Evolutionary conservation across 192 early-diverging fungal genomes (phyloP).

Genomic region (Coemansia sp.): DNA sequence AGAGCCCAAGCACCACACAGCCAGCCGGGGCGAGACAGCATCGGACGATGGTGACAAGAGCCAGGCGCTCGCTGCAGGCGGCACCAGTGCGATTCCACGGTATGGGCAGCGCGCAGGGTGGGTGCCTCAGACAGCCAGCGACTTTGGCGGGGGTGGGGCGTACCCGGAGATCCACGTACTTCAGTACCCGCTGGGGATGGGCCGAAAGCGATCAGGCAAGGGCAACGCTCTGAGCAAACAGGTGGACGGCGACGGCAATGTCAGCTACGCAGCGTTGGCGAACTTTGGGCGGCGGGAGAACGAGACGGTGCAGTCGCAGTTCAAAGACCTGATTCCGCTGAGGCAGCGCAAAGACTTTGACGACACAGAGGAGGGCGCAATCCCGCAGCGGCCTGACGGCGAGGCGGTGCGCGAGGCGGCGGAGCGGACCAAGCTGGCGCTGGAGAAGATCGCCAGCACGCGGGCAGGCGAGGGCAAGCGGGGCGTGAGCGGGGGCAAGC

Average conservation of each 20-base stretch:
- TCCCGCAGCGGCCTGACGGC: conserved; percentile 70
- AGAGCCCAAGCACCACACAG: conserved; percentile 41
- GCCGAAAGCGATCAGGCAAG: conserved; percentile 57
- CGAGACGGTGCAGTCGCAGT: conserved; percentile 77
- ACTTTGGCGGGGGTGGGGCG: conserved; percentile 97
- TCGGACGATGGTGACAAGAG: not conserved
- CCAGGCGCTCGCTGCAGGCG: not conserved
- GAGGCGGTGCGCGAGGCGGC: conserved; percentile 76
- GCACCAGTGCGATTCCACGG: conserved; percentile 53
- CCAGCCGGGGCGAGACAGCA: not conserved
- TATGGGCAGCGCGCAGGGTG: conserved; percentile 79
- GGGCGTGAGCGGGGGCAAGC: conserved; percentile 56
- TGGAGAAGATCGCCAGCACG: conserved; percentile 68
- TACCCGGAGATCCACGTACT: conserved; percentile 90
- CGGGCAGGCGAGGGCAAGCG: conserved; percentile 52
- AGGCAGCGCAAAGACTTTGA: conserved; percentile 66
- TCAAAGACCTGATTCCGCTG: conserved; percentile 76
- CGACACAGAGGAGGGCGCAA: conserved; percentile 57
- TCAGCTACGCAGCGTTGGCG: conserved; percentile 86
- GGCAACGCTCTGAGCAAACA: conserved; percentile 74
- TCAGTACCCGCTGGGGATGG: conserved; percentile 96
- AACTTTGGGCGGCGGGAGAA: conserved; percentile 68
- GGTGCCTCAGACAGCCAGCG: conserved; percentile 72
- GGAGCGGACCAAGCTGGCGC: conserved; percentile 82
- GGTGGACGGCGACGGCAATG: conserved; percentile 85